phyloP scores from a whole-genome alignment of 768 basidiomycete species.

The Lyophyllum semitale region DNA sequence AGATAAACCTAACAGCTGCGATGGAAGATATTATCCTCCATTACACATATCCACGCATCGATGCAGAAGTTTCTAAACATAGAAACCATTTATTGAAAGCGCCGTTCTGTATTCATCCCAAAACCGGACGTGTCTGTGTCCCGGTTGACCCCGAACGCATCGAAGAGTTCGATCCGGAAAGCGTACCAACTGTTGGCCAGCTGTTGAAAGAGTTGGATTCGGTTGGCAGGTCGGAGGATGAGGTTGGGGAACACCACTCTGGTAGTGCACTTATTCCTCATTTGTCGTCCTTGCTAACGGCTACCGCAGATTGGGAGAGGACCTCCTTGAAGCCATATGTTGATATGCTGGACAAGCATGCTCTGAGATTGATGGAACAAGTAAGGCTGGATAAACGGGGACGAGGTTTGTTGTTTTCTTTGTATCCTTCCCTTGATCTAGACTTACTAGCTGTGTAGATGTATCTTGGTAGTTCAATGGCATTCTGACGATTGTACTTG shows the following conservation, averaged over 20 bases:
- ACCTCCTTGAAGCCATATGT: slow-evolving; percentile 91
- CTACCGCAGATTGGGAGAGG: slow-evolving; percentile 68
- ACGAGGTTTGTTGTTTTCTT: slow-evolving; percentile 28
- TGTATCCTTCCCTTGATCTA: background rate
- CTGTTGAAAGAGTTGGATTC: slow-evolving; percentile 80
- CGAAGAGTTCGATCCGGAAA: slow-evolving; percentile 80
- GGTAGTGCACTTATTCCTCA: slow-evolving; percentile 31
- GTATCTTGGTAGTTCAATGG: slow-evolving; percentile 31
- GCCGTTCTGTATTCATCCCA: slow-evolving; percentile 96
- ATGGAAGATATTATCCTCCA: slow-evolving; percentile 89
- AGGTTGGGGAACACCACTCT: slow-evolving; percentile 47
- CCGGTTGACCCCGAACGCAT: slow-evolving; percentile 80
- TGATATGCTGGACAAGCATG: slow-evolving; percentile 84
- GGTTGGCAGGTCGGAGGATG: slow-evolving; percentile 28
- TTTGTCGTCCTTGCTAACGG: background rate
- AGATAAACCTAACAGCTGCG: slow-evolving; percentile 39
- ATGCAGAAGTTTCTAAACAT: slow-evolving; percentile 96
- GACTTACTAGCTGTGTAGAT: slow-evolving; percentile 20
- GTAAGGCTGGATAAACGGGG: slow-evolving; percentile 50
- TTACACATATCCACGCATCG: slow-evolving; percentile 95
- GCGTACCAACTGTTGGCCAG: slow-evolving; percentile 84
- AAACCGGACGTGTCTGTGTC: slow-evolving; percentile 94
- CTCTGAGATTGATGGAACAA: slow-evolving; percentile 54
- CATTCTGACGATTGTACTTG: background rate
- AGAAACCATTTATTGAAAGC: slow-evolving; percentile 97